Evolutionary conservation across 768 basidiomycete species (phyloP), one percentile per base, ranked within the genome.

Genomic region (Gymnopilus junonius): DNA sequence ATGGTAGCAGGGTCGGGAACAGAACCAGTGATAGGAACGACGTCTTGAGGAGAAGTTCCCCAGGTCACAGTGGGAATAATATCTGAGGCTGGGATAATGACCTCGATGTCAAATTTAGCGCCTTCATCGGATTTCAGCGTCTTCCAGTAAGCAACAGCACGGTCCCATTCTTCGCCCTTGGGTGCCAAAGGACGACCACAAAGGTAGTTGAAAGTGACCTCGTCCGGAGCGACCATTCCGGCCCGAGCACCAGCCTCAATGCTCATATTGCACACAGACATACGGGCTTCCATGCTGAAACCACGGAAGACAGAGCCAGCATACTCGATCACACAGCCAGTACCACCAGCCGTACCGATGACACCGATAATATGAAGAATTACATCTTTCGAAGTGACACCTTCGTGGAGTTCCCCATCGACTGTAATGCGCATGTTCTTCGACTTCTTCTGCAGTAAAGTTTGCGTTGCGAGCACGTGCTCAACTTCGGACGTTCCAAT

Each of bases 401-500:
- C 94, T 69, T 93, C 89, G 21, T 79, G 80, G 29, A 96, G 85
- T 34, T 87, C 83, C 62, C 94, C 94, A 56, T 96, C 89, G 65
- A 96, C 93, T 50, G 87, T 88, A 69, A 96, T 92, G 46, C 92
- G 88, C 93, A 96, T 95, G 79, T 95, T 96, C 80, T 94, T 94
- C 59, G 87, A 86, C 76, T 95, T 94, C 73, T 84, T 87, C 77
- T 96, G 94, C 65, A 93, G 79, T 21, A 96, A 81, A 53, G 93
- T 94, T 76, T 96, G 94, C 8, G 94, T 96, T 14, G 94, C 94
- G 51, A 96, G 88, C 66, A 95, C 94, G 73, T 96, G 94, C 73
- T 96, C 94, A 69, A 96, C 94, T 73, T 96, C 94, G 54, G 93
- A 95, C 12, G 94, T 96, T 40, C 94, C 94, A 69, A 96, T 95